Percentiles rank a stretch among this genome's conserved stretches.
Conservation (phyloP, 805 yeast genomes). For the Geotrichum ghanense region DNA sequence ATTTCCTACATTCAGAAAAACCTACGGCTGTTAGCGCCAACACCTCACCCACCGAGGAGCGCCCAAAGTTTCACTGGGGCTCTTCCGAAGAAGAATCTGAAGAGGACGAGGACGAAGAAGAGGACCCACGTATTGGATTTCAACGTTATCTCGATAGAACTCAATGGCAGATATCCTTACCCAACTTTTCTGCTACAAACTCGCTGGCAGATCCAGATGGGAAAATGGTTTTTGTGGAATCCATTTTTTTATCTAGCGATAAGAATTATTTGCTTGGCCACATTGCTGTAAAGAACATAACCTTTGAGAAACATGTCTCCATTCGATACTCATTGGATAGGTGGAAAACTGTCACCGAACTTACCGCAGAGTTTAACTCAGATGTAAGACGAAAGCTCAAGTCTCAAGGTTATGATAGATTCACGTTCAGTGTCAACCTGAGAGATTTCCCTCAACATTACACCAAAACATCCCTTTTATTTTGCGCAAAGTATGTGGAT, state of each 20-base stretch:
- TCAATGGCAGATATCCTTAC: slow-evolving; percentile 14
- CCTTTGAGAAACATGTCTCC: slow-evolving; percentile 55
- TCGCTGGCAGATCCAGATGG: slow-evolving; percentile 10
- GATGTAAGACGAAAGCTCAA: slow-evolving; percentile 7
- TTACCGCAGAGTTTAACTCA: slow-evolving; percentile 44
- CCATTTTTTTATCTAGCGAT: slow-evolving; percentile 38
- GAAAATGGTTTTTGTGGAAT: slow-evolving; percentile 46
- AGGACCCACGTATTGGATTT: slow-evolving; percentile 4
- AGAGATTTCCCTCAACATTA: slow-evolving; percentile 20
- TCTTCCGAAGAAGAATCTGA: slow-evolving; percentile 18
- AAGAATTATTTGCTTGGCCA: slow-evolving; percentile 54
- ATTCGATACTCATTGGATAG: slow-evolving; percentile 65
- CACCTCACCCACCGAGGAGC: slow-evolving; percentile 43
- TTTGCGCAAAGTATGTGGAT: slow-evolving; percentile 49
- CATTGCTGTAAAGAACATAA: slow-evolving; percentile 65
- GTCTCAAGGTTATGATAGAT: slow-evolving; percentile 43
- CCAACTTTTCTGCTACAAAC: slow-evolving; percentile 20
- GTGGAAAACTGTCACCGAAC: slow-evolving; percentile 69
- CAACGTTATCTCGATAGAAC: neutral
- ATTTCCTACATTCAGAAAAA: slow-evolving; percentile 58
- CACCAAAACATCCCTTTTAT: slow-evolving; percentile 22
- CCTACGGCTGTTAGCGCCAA: slow-evolving; percentile 66
- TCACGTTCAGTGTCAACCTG: slow-evolving; percentile 42
- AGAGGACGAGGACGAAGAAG: slow-evolving; percentile 14
- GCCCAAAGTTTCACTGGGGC: slow-evolving; percentile 19